Percentiles rank a stretch among this genome's conserved stretches.
These are phyloP conservation scores for Cyberlindnera misumaiensis DNA, from an alignment of 805 yeast genomes.

Conservation along the genomic window DNA sequence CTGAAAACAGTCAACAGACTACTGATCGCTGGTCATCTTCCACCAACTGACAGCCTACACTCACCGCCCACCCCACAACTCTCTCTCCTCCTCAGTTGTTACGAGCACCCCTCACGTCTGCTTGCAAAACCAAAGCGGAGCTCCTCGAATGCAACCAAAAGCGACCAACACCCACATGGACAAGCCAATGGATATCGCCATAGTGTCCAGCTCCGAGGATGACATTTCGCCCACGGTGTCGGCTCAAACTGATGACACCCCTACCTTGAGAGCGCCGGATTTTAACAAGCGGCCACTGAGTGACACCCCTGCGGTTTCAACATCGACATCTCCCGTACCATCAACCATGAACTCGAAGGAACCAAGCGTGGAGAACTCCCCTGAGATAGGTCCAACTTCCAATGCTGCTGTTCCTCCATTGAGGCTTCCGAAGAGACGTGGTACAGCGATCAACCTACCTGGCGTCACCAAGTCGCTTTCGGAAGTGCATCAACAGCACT, in stretches of 20 bases:
- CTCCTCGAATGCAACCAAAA: too few species aligned
- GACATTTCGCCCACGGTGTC: constrained; percentile 14
- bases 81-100: too few species aligned
- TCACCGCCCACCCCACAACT: too few species aligned
- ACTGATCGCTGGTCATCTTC: too few species aligned
- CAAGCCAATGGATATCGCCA: constrained; percentile 15
- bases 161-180: too few species aligned
- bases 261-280: constrained; percentile 26
- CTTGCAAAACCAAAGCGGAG: too few species aligned
- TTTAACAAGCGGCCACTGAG: constrained; percentile 68
- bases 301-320: constrained; percentile 65
- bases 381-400: constrained; percentile 11
- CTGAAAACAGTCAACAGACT: too few species aligned
- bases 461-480: constrained; percentile 76
- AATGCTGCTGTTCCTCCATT: constrained; percentile 16
- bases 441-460: constrained; percentile 86
- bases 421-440: constrained; percentile 40
- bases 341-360: constrained; percentile 23
- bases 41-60: too few species aligned
- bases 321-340: constrained; percentile 45
- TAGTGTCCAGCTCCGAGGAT: constrained; percentile 21
- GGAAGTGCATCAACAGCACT: constrained; percentile 41
- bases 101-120: too few species aligned
- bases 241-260: background rate
- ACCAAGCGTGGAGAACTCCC: constrained; percentile 25